Percentiles rank a stretch among this genome's conserved stretches.
phyloP scores from a whole-genome alignment of 2,329 filamentous ascomycete genomes.

The Pseudocercospora musae region DNA sequence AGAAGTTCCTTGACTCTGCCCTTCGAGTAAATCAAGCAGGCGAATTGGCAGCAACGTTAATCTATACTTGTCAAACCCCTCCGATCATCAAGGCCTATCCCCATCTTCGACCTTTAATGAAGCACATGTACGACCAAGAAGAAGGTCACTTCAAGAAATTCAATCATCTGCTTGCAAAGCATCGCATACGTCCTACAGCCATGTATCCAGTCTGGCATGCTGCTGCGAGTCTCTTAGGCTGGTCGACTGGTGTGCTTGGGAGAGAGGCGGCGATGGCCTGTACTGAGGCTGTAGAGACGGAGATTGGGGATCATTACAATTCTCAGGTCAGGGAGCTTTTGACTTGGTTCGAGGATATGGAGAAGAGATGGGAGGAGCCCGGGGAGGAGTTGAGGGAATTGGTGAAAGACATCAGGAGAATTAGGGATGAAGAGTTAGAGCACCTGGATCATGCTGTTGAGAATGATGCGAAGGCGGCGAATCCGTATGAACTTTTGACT shows the following conservation, averaged over 20 bases:
- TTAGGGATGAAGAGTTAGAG: constrained; percentile 93
- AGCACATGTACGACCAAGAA: constrained; percentile 98
- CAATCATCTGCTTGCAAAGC: constrained; percentile 75
- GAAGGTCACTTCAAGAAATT: constrained; percentile 82
- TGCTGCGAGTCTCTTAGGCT: constrained; percentile 77
- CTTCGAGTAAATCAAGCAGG: constrained; percentile 96
- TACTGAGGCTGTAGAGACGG: constrained; percentile 96
- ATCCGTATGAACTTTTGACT: constrained; percentile 84
- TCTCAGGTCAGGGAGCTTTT: constrained; percentile 79
- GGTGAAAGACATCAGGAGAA: constrained; percentile 70
- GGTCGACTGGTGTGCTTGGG: constrained; percentile 84
- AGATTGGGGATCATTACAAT: constrained; percentile 96
- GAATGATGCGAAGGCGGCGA: constrained; percentile 85
- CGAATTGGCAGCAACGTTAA: constrained; percentile 92
- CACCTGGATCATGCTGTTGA: constrained; percentile 93
- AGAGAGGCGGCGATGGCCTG: constrained; percentile 97
- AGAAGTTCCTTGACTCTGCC: constrained; percentile 71
- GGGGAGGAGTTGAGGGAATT: constrained; percentile 73
- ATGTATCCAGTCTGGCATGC: constrained; percentile 88
- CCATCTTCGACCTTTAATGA: constrained; percentile 84
- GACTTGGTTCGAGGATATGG: constrained; percentile 74
- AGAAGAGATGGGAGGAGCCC: constrained; percentile 73
- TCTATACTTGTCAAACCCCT: constrained; percentile 86
- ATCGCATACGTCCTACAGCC: constrained; percentile 86
- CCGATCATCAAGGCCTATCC: constrained; percentile 76